Base-by-base conservation (phyloP, 257 asterid genomes). In the Lithospermum erythrorhizon region DNA sequence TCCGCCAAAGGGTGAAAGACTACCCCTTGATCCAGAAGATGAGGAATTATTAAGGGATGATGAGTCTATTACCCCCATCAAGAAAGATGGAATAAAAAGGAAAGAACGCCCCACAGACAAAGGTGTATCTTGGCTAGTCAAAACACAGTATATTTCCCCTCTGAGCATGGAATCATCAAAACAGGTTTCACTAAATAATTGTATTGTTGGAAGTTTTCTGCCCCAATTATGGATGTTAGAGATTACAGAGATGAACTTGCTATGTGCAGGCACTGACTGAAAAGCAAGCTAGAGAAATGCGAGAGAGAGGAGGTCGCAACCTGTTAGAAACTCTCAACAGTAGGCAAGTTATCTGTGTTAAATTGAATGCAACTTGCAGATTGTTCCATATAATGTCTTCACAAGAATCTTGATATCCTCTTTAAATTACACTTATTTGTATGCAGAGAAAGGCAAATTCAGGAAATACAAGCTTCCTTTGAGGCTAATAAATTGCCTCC, bases 111-210 rank as follows among this genome's bases (percentile, higher is more conserved):
- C 99, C 14, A 85, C 94, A 1, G 99, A 93, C 62, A 79, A 89
- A 78, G 99, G 97, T 68, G 87, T 89, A 70, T 82, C 99, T 67
- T 93, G 97, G 99, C 89, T 87, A 62, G 99, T 93, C 61, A 89
- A 89, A 74, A 89, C 99, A 61, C 97, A 93, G 71, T 89, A 93
- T 70, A 89, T 93, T 58, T 93, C 99, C 71, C 95, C 97, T 48
- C 78, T 93, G 69, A 89, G 95, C 76, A 66, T 76, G 68, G 97
- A 93, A 49, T 81, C 99, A 56, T 55, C 95, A 27, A 93, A 86
- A 73, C 94, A 86, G 97, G 98, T 93, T 70, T 45, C 56, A 51
- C 59, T 58, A 37, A 9, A 71, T 65, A 45, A 56, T 69, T 65
- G 55, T 21, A 67, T 60, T 53, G 45, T 65, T 19, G 35, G 24